Evolutionary conservation across 352 stramenopile genomes (phyloP).

Genomic region (Pythium coloratum): DNA sequence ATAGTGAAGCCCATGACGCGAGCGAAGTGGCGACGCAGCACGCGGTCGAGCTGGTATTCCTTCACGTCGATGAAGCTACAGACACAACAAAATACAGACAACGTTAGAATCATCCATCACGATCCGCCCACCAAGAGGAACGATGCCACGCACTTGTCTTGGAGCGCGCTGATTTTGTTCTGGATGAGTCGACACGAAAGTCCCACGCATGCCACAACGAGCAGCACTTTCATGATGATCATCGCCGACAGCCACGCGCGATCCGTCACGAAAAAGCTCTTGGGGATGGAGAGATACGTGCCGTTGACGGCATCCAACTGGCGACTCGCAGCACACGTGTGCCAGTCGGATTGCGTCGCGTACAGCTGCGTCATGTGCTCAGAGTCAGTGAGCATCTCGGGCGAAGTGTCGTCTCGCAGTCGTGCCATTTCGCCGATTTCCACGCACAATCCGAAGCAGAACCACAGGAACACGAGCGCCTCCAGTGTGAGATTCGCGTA

Average conservation of each 20-base stretch:
- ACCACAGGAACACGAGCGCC: slow-evolving; percentile 51
- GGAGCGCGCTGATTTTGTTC: slow-evolving; percentile 56
- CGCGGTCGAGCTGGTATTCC: slow-evolving; percentile 58
- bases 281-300: slow-evolving; percentile 38
- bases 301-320: slow-evolving; percentile 10
- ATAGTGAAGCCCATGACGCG: slow-evolving; percentile 42
- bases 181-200: slow-evolving; percentile 45
- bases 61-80: slow-evolving; percentile 66
- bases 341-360: slow-evolving; percentile 14
- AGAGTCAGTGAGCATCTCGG: slow-evolving; percentile 31
- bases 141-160: slow-evolving; percentile 56
- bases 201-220: slow-evolving; percentile 33
- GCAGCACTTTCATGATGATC: slow-evolving; percentile 38
- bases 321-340: background rate
- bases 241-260: slow-evolving; percentile 49
- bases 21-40: slow-evolving; percentile 41
- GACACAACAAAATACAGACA: slow-evolving; percentile 6
- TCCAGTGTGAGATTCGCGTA: slow-evolving; percentile 54
- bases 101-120: background rate
- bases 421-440: slow-evolving; percentile 58
- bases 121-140: background rate
- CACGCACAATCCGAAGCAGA: slow-evolving; percentile 57
- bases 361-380: slow-evolving; percentile 31
- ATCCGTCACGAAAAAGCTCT: slow-evolving; percentile 40
- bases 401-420: slow-evolving; percentile 32